These are phyloP conservation scores for Panicum hallii DNA, from an alignment of 202 grass and related monocot genomes.

Conservation along the genomic window DNA sequence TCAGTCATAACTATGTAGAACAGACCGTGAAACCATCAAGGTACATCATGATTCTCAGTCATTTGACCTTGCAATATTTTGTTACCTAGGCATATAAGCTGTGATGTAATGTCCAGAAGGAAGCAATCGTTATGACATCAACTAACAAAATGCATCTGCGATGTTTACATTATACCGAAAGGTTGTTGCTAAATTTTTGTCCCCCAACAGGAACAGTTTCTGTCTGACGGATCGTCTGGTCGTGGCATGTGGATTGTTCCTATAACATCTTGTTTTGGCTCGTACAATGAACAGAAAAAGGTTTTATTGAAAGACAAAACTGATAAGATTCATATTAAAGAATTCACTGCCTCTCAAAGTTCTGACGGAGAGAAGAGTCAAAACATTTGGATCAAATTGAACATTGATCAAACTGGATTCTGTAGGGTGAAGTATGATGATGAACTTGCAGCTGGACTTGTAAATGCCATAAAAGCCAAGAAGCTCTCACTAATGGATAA, in stretches of 20 bases:
- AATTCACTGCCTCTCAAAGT: slow-evolving; percentile 40
- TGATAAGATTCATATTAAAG: slow-evolving; percentile 60
- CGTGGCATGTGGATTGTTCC: slow-evolving; percentile 83
- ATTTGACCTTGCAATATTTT: background rate
- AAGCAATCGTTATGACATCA: background rate
- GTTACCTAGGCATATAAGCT: background rate
- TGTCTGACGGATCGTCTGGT: slow-evolving; percentile 76
- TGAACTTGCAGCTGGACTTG: slow-evolving; percentile 76
- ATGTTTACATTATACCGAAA: slow-evolving; percentile 3
- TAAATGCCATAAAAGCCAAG: slow-evolving; percentile 69
- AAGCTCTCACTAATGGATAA: slow-evolving; percentile 80
- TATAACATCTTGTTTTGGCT: slow-evolving; percentile 76
- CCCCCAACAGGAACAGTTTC: slow-evolving; percentile 71
- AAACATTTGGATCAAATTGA: slow-evolving; percentile 88
- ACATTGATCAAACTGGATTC: slow-evolving; percentile 89
- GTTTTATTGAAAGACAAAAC: slow-evolving; percentile 77
- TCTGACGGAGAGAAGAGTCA: slow-evolving; percentile 29
- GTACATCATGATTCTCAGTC: background rate
- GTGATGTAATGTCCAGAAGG: background rate
- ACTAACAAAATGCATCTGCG: background rate
- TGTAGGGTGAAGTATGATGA: slow-evolving; percentile 95
- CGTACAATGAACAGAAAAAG: slow-evolving; percentile 76
- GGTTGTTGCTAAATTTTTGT: slow-evolving; percentile 12
- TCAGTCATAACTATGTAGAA: background rate
- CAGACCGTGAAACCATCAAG: background rate